Evolutionary conservation across 192 early-diverging fungal genomes (phyloP).

Genomic region (Cladochytrium replicatum): DNA sequence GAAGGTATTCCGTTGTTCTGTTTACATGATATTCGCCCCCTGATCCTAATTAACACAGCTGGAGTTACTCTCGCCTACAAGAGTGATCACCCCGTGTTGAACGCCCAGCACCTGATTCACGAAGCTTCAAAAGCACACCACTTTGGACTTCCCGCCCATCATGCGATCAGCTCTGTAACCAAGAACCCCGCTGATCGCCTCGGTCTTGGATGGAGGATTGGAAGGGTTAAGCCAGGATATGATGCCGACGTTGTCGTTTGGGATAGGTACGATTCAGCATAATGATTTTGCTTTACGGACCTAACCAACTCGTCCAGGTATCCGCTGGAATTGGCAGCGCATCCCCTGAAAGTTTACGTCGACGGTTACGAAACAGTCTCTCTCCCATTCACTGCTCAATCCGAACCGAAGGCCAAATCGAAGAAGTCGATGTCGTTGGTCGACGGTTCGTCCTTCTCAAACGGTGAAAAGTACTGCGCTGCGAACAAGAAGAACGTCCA

Average conservation of each 20-base stretch:
- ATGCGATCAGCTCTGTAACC: slow-evolving; percentile 56
- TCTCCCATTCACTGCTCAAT: slow-evolving; percentile 34
- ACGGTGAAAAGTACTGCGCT: neutral
- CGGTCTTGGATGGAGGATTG: slow-evolving; percentile 59
- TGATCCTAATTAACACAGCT: no score
- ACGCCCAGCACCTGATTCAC: slow-evolving; percentile 62
- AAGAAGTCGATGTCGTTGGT: neutral
- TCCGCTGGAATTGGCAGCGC: slow-evolving; percentile 57
- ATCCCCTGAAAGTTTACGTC: slow-evolving; percentile 62
- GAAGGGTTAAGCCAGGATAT: slow-evolving; percentile 49
- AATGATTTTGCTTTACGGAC: neutral
- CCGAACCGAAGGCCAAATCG: slow-evolving; percentile 8
- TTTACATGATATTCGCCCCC: no score
- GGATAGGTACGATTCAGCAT: no score
- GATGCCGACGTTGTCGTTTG: slow-evolving; percentile 78
- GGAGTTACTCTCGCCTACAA: slow-evolving; percentile 68
- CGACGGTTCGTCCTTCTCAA: slow-evolving; percentile 1
- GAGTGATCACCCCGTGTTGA: slow-evolving; percentile 68
- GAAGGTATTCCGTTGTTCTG: no score
- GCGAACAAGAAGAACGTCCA: slow-evolving; percentile 13
- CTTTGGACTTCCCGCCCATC: slow-evolving; percentile 53
- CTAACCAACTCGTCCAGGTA: slow-evolving; percentile 19
- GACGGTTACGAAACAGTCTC: slow-evolving; percentile 63
- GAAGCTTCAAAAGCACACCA: slow-evolving; percentile 65
- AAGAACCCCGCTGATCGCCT: slow-evolving; percentile 59